Evolutionary conservation across 129 eudicot genomes (phyloP), one percentile per base, ranked within the genome.

Genomic region (Chrysanthemum makinoi): DNA sequence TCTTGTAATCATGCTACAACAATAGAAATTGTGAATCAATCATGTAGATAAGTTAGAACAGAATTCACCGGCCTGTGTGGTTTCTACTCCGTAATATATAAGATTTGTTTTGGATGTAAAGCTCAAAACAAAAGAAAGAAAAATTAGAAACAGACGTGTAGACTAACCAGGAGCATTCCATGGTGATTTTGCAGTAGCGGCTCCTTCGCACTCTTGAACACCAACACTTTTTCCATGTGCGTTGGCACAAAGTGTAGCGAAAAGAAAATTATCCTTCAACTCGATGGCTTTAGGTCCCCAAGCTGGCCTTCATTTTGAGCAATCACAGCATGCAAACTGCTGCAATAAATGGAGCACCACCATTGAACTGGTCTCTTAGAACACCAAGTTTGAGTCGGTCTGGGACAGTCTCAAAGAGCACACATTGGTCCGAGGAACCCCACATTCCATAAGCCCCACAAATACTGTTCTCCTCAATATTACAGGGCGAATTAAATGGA

Each of bases 141-240:
- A 3, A 17, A 16, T 6, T 54, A 57, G 46, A 24, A 56, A 56
- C 6, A 12, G 53, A 16, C 0, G 24, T 22, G 71, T 58, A 51
- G 20, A 68, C 81, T 72, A 44, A 88, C 98, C 98, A 63, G 90
- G 90, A 60, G 97, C 97, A 80, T 91, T 88, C 97, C 97, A 88
- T 47, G 97, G 97, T 70, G 96, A 86, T 77, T 91, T 91, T 58
- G 90, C 74, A 64, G 97, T 88, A 43, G 93, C 96, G 49, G 96
- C 97, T 68, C 96, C 98, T 74, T 86, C 97, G 72, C 96, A 91
- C 59, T 86, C 92, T 0, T 96, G 97, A 70, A 91, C 82, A 66
- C 97, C 97, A 20, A 88, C 97, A 56, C 82, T 88, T 72, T 88
- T 91, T 65, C 97, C 97, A 51, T 75, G 87, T 24, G 88, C 82